Evolutionary conservation across 768 basidiomycete genomes (phyloP).

Genomic region (Phanerodontia chrysosporium): DNA sequence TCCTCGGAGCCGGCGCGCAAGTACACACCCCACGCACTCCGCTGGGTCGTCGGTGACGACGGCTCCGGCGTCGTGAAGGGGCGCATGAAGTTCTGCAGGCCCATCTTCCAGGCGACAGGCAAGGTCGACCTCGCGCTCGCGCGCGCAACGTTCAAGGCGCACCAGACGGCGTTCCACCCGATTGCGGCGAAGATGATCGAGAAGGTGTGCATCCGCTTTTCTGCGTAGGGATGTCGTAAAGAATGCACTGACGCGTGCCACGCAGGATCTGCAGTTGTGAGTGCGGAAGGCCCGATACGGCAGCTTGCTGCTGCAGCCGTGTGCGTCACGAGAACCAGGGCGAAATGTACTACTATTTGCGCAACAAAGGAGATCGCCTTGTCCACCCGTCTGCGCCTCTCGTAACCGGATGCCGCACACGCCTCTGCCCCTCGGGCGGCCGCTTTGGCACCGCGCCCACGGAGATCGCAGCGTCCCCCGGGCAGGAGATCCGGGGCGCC

Average conservation of each 20-base stretch:
- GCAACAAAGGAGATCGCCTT: neutral
- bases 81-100: conserved; percentile 82
- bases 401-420: neutral
- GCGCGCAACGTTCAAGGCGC: conserved; percentile 39
- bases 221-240: neutral
- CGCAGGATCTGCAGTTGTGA: neutral
- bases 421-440: neutral
- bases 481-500: neutral
- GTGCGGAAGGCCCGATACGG: neutral
- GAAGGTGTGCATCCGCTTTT: conserved; percentile 43
- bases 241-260: neutral
- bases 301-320: neutral
- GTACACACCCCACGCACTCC: conserved; percentile 45
- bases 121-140: conserved; percentile 55
- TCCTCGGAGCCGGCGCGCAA: conserved; percentile 40
- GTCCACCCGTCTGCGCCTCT: neutral
- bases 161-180: conserved; percentile 63
- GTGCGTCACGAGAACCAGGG: neutral
- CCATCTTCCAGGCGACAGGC: conserved; percentile 50
- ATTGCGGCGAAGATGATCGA: conserved; percentile 73
- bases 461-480: neutral
- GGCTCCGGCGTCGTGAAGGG: conserved; percentile 65
- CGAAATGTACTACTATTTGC: neutral
- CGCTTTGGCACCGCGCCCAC: neutral
- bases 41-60: conserved; percentile 66